phyloP scores from a whole-genome alignment of 768 basidiomycete species.

The Tricholoma furcatifolium region DNA sequence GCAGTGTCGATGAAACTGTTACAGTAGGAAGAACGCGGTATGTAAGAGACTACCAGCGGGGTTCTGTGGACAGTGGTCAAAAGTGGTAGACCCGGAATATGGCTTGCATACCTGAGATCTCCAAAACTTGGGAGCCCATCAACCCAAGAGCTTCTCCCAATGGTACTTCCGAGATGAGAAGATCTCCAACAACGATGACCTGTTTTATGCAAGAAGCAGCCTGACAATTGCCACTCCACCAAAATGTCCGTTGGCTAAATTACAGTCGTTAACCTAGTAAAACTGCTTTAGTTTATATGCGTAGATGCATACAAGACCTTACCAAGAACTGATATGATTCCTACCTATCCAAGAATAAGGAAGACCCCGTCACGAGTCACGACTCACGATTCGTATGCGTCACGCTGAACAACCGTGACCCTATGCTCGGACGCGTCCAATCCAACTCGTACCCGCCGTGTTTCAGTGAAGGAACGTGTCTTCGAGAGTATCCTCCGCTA shows the following conservation, averaged over 20 bases:
- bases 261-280: background rate
- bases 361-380: too few relatives aligned
- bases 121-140: constrained; percentile 4
- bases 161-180: constrained; percentile 1
- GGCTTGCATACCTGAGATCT: constrained; percentile 20
- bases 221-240: constrained; percentile 9
- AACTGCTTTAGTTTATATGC: constrained; percentile 3
- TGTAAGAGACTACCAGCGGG: constrained; percentile 18
- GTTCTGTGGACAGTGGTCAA: constrained; percentile 9
- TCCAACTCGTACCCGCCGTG: too few relatives aligned
- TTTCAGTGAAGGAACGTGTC: too few relatives aligned
- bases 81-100: constrained; percentile 13
- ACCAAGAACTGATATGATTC: constrained; percentile 1
- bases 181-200: background rate
- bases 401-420: too few relatives aligned
- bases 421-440: too few relatives aligned
- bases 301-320: background rate
- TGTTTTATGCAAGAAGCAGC: background rate
- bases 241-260: constrained; percentile 14
- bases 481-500: too few relatives aligned
- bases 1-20: constrained; percentile 15
- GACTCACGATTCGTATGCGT: too few relatives aligned
- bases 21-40: constrained; percentile 11
- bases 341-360: too few relatives aligned
- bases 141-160: background rate